Evolutionary conservation across 2,329 filamentous ascomycete genomes (phyloP).

Genomic region (Xylariaceae sp.): DNA sequence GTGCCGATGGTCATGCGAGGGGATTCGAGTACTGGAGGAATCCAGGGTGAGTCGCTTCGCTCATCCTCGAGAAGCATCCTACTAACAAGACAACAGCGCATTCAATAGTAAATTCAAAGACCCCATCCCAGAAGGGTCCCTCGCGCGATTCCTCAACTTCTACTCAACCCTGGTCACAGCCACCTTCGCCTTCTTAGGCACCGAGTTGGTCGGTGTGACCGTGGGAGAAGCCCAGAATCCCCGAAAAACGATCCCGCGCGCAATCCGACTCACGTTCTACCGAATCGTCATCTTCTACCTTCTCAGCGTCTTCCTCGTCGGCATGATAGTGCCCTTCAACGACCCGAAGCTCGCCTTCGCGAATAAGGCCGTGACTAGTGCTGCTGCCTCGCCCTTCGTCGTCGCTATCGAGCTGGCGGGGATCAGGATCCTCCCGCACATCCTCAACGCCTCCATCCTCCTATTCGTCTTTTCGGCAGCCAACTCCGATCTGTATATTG

Average conservation of each 20-base stretch:
- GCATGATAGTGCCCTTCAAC: conserved; percentile 73
- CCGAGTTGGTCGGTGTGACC: conserved; percentile 71
- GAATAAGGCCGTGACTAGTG: conserved; percentile 44
- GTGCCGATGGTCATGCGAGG: conserved; percentile 56
- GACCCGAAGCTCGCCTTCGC: conserved; percentile 54
- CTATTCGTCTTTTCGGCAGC: conserved; percentile 72
- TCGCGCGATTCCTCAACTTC: conserved; percentile 56
- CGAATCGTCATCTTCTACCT: conserved; percentile 79
- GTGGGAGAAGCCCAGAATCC: conserved; percentile 77
- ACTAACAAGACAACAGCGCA: conserved; percentile 31
- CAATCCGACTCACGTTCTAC: conserved; percentile 76
- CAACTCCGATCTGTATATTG: conserved; percentile 74
- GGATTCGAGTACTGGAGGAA: conserved; percentile 63
- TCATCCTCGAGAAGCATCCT: neutral
- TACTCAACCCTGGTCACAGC: conserved; percentile 71
- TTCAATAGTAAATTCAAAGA: conserved; percentile 48
- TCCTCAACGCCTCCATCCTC: conserved; percentile 69
- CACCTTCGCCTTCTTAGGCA: conserved; percentile 73
- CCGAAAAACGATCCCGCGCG: conserved; percentile 67
- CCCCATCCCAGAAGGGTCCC: conserved; percentile 39
- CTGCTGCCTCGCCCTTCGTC: conserved; percentile 68
- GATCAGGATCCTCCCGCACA: conserved; percentile 57
- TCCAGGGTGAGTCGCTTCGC: conserved; percentile 43
- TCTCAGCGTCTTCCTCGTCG: conserved; percentile 66
- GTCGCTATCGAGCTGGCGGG: conserved; percentile 62